phyloP scores from a whole-genome alignment of 352 stramenopile genomes.

The Pythium coloratum region DNA sequence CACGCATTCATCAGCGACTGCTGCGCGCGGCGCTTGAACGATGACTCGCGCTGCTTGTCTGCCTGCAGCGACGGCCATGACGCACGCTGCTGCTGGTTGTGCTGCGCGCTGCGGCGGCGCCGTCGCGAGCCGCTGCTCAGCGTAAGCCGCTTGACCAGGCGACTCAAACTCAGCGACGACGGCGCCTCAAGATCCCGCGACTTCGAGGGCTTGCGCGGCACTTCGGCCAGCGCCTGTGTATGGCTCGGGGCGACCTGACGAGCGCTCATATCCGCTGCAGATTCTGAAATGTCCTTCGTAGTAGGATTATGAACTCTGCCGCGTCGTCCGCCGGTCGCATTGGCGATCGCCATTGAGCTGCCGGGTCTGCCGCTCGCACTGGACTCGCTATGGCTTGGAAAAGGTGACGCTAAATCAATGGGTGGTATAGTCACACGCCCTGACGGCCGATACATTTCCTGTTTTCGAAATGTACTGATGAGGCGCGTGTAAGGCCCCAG shows the following conservation, averaged over 20 bases:
- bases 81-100: constrained; percentile 12
- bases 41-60: not conserved
- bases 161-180: constrained; percentile 6
- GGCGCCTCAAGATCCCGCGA: not conserved
- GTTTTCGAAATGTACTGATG: not conserved
- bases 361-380: not conserved
- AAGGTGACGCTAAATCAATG: not conserved
- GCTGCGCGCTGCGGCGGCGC: constrained; percentile 2
- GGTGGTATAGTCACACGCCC: not conserved
- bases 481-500: not conserved
- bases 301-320: not conserved
- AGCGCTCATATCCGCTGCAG: not conserved
- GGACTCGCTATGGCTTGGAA: not conserved
- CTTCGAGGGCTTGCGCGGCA: not conserved
- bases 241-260: not conserved
- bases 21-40: constrained; percentile 19
- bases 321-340: not conserved
- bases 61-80: constrained; percentile 13
- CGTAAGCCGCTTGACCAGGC: constrained; percentile 17
- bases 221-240: not conserved
- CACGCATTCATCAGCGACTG: constrained; percentile 21
- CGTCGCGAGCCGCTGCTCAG: not conserved
- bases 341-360: not conserved
- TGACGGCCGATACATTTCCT: not conserved
- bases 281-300: not conserved